Percentiles rank a stretch among this genome's conserved stretches.
Conservation (phyloP, 106 monocot species). For the Dactylorhiza incarnata region DNA sequence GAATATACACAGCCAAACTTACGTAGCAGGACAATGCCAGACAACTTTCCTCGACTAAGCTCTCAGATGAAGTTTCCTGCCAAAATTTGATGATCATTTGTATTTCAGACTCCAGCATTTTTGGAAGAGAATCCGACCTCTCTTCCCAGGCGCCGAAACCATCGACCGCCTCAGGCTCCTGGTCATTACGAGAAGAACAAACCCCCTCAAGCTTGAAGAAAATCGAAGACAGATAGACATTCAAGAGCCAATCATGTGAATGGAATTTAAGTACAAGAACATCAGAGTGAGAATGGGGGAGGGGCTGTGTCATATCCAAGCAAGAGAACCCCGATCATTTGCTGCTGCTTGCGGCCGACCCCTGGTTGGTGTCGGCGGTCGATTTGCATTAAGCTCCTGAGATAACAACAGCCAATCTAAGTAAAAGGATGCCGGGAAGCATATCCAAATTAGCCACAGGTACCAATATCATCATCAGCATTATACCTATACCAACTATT, state of each 20-base stretch:
- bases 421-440: not conserved
- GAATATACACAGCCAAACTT: constrained; percentile 17
- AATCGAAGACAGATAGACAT: constrained; percentile 1
- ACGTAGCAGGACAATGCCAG: constrained; percentile 3
- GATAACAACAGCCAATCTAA: not conserved
- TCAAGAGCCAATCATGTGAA: not conserved
- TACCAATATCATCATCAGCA: too few species aligned
- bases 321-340: constrained; percentile 75
- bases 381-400: constrained; percentile 96
- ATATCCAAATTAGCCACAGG: too few species aligned
- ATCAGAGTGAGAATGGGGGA: not conserved
- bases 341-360: constrained; percentile 80
- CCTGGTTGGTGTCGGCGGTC: constrained; percentile 90
- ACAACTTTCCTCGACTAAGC: constrained; percentile 5
- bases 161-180: not conserved
- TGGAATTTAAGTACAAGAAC: constrained; percentile 3
- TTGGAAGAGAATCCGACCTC: not conserved
- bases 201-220: constrained; percentile 3
- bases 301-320: constrained; percentile 62
- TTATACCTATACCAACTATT: too few species aligned
- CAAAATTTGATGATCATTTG: not conserved
- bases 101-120: not conserved
- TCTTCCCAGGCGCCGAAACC: constrained; percentile 2
- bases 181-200: constrained; percentile 3
- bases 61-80: constrained; percentile 10